phyloP scores from a whole-genome alignment of 345 rosid species.

The Garcia nutans region DNA sequence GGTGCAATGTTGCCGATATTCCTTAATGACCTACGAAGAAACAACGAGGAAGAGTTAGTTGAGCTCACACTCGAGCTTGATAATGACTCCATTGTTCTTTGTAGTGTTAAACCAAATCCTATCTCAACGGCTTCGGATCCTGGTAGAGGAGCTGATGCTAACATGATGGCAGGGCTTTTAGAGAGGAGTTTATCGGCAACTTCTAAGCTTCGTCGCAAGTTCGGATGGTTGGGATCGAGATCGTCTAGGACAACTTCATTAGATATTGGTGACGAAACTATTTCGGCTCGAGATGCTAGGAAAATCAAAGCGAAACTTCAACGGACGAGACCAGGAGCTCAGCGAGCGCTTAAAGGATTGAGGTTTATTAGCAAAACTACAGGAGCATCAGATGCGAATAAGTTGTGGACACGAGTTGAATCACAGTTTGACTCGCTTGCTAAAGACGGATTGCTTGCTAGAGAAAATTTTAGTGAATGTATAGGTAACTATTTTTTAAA shows the following conservation, averaged over 20 bases:
- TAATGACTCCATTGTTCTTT: constrained; percentile 58
- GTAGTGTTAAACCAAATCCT: constrained; percentile 54
- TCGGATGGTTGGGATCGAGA: constrained; percentile 58
- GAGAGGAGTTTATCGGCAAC: constrained; percentile 57
- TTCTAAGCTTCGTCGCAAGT: constrained; percentile 55
- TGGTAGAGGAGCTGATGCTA: background rate
- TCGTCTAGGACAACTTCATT: constrained; percentile 49
- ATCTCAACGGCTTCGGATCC: constrained; percentile 1
- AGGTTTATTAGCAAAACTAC: constrained; percentile 67
- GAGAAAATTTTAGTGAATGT: constrained; percentile 93
- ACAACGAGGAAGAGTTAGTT: constrained; percentile 53
- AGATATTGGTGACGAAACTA: constrained; percentile 26
- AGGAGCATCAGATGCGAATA: constrained; percentile 37
- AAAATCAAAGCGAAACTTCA: constrained; percentile 56
- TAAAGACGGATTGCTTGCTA: constrained; percentile 60
- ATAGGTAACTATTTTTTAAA: too few species aligned
- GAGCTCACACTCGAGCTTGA: constrained; percentile 81
- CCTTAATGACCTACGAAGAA: constrained; percentile 53
- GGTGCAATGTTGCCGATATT: constrained; percentile 87
- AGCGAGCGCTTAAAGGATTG: constrained; percentile 74
- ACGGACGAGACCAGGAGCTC: constrained; percentile 64
- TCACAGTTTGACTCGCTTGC: constrained; percentile 54
- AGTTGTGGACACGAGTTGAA: constrained; percentile 76
- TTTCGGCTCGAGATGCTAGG: constrained; percentile 57
- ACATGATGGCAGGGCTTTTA: constrained; percentile 13